Percentiles rank a stretch among this genome's conserved stretches.
Evolutionary conservation across 2,329 filamentous ascomycete species (phyloP).

Genomic region (Pseudogymnoascus sp.): DNA sequence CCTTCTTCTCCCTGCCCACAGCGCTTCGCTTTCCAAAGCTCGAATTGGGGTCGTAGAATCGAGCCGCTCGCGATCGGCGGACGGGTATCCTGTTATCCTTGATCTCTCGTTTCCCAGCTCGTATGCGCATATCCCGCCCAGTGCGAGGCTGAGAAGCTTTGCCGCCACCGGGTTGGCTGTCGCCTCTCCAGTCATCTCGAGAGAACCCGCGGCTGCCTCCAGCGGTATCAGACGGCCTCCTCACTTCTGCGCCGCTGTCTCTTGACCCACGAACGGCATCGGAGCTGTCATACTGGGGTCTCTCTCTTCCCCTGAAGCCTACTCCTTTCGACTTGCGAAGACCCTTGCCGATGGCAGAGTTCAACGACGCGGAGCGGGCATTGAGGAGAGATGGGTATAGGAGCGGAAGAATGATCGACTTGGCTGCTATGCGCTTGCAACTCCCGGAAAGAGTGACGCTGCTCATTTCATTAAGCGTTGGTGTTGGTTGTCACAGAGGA

Average conservation of each 20-base stretch:
- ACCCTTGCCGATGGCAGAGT: conserved; percentile 62
- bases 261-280: conserved; percentile 23
- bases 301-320: conserved; percentile 23
- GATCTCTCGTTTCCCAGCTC: conserved; percentile 9
- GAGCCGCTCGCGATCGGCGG: conserved; percentile 40
- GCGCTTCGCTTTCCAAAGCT: conserved; percentile 49
- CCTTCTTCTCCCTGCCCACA: conserved; percentile 42
- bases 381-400: conserved; percentile 10
- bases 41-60: conserved; percentile 45
- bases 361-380: conserved; percentile 48
- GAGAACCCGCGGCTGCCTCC: conserved; percentile 27
- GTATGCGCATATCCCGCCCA: background rate
- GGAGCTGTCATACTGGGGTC: conserved; percentile 12
- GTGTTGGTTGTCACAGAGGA: background rate
- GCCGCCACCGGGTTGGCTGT: background rate
- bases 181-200: conserved; percentile 4
- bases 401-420: conserved; percentile 4
- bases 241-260: conserved; percentile 17
- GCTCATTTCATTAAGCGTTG: conserved; percentile 20
- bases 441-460: conserved; percentile 17
- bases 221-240: conserved; percentile 25
- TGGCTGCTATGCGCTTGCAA: conserved; percentile 13
- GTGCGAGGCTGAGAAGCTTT: background rate
- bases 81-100: conserved; percentile 25
- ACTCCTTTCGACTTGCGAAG: conserved; percentile 44